Evolutionary conservation across 148 eudicot species (phyloP).

Genomic region (Fagopyrum tataricum): DNA sequence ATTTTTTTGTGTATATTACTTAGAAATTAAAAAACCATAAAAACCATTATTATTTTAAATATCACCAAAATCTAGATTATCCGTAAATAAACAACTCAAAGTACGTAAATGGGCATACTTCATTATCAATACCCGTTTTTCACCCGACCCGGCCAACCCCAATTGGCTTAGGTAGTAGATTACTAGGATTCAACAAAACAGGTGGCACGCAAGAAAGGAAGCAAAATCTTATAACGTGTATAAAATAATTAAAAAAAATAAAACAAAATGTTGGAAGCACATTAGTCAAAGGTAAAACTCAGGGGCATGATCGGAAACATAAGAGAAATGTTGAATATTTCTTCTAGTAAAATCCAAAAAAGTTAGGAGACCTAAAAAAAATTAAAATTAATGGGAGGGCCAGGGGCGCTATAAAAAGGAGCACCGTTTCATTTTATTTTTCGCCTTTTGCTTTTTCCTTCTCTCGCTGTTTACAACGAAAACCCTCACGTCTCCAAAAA

Average conservation of each 20-base stretch:
- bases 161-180: too few relatives aligned
- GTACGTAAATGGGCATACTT: too few relatives aligned
- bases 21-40: too few relatives aligned
- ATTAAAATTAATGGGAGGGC: background rate
- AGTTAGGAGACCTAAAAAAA: slow-evolving; percentile 13
- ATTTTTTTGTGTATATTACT: too few relatives aligned
- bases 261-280: background rate
- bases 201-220: slow-evolving; percentile 1
- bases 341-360: slow-evolving; percentile 11
- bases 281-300: slow-evolving; percentile 1
- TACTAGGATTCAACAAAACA: background rate
- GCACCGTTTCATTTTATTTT: background rate
- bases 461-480: slow-evolving; percentile 10
- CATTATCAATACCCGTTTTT: too few relatives aligned
- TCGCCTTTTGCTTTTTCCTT: background rate
- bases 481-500: slow-evolving; percentile 10
- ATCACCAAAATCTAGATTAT: too few relatives aligned
- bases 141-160: too few relatives aligned
- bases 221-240: background rate
- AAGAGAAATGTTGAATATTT: background rate
- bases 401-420: background rate
- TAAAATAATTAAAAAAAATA: background rate
- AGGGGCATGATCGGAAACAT: background rate
- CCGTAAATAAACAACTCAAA: too few relatives aligned
- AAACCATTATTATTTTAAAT: too few relatives aligned